These are phyloP conservation scores for Aspergillus saccharolyticus DNA, from an alignment of 495 filamentous ascomycete genomes.

Conservation along the genomic window DNA sequence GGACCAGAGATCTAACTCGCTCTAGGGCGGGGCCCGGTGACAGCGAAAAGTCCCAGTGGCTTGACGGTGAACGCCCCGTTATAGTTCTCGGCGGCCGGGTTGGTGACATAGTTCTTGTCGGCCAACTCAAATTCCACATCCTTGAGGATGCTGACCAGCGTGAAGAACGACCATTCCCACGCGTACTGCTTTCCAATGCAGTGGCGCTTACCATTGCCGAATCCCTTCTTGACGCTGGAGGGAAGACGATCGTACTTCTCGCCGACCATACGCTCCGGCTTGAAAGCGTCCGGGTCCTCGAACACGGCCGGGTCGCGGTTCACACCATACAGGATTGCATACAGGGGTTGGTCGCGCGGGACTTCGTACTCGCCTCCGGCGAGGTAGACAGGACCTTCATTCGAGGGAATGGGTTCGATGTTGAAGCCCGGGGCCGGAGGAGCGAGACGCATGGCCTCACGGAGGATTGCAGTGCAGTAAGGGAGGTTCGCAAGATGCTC, in stretches of 20 bases:
- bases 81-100: slow-evolving; percentile 24
- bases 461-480: slow-evolving; percentile 62
- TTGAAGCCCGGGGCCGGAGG: slow-evolving; percentile 64
- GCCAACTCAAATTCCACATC: slow-evolving; percentile 42
- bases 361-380: slow-evolving; percentile 65
- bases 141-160: slow-evolving; percentile 36
- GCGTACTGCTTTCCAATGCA: slow-evolving; percentile 65
- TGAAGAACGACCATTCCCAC: slow-evolving; percentile 51
- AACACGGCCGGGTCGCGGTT: slow-evolving; percentile 68
- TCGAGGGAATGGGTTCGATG: slow-evolving; percentile 46
- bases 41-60: slow-evolving; percentile 28
- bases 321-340: slow-evolving; percentile 57
- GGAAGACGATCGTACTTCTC: slow-evolving; percentile 58
- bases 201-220: slow-evolving; percentile 65
- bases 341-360: slow-evolving; percentile 54
- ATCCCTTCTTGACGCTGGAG: slow-evolving; percentile 57
- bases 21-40: slow-evolving; percentile 11
- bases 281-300: slow-evolving; percentile 59
- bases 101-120: slow-evolving; percentile 31
- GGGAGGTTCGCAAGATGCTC: slow-evolving; percentile 60
- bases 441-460: slow-evolving; percentile 66
- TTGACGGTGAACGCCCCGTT: slow-evolving; percentile 39
- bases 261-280: slow-evolving; percentile 64
- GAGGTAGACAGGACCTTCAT: slow-evolving; percentile 46
- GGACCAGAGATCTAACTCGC: not conserved